Conservation (phyloP, 1,284 basidiomycete genomes). For the Trichosporon asahii region DNA sequence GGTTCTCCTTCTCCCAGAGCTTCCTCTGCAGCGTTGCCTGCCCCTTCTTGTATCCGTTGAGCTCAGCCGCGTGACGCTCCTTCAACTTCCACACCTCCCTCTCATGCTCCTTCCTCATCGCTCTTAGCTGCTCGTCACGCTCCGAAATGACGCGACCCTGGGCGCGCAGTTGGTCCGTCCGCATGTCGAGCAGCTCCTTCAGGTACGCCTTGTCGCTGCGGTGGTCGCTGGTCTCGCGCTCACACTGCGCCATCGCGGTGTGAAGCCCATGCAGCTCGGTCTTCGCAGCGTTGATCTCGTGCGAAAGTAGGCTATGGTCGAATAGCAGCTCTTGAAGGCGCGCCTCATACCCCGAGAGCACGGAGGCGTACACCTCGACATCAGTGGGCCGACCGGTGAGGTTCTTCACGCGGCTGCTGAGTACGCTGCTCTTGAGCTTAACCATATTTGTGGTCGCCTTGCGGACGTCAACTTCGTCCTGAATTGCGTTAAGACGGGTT, state of each 20-base stretch:
- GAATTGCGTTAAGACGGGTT: background rate
- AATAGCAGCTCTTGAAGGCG: background rate
- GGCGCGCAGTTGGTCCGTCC: background rate
- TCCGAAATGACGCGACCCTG: background rate
- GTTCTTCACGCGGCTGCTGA: background rate
- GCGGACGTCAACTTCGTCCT: background rate
- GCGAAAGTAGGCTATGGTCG: background rate
- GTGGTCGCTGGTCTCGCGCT: background rate
- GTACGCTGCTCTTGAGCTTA: background rate
- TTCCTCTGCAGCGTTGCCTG: conserved; percentile 1
- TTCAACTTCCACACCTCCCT: background rate
- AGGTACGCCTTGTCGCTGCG: background rate
- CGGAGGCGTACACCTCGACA: background rate
- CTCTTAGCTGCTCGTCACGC: background rate
- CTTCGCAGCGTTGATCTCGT: background rate
- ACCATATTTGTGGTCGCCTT: background rate
- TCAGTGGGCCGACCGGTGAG: background rate
- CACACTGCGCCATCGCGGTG: background rate
- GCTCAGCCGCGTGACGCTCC: background rate
- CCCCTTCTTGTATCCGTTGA: background rate
- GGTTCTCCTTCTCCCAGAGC: background rate
- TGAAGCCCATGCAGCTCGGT: background rate
- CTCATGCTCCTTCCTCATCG: background rate
- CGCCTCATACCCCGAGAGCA: background rate
- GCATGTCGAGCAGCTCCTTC: background rate